phyloP scores from a whole-genome alignment of 2,329 filamentous ascomycete genomes.

The Diplodia mutila region DNA sequence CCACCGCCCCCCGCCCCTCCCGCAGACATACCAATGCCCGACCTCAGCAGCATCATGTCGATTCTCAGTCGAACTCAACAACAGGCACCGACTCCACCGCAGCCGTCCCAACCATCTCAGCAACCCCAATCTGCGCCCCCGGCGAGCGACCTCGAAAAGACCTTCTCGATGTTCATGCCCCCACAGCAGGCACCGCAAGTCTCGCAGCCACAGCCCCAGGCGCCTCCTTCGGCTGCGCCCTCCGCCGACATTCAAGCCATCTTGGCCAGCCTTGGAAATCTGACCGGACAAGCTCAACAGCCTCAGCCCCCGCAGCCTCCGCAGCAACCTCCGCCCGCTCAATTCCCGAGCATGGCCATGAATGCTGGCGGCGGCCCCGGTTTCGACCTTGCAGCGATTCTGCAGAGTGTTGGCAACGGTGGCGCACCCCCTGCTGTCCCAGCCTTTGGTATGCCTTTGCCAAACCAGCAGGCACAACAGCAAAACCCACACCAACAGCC shows the following conservation, averaged over 20 bases:
- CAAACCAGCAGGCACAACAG: slow-evolving; percentile 19
- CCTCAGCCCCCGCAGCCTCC: slow-evolving; percentile 24
- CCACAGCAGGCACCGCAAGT: slow-evolving; percentile 11
- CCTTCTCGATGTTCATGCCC: slow-evolving; percentile 26
- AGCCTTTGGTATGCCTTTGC: slow-evolving; percentile 15
- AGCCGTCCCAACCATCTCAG: slow-evolving; percentile 26
- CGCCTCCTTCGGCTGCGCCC: slow-evolving; percentile 26
- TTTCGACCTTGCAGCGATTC: slow-evolving; percentile 26
- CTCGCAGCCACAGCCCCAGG: slow-evolving; percentile 28
- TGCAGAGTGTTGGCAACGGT: slow-evolving; percentile 21
- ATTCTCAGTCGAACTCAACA: slow-evolving; percentile 25
- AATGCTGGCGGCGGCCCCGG: slow-evolving; percentile 25
- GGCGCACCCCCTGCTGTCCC: slow-evolving; percentile 19
- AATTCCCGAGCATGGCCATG: not conserved
- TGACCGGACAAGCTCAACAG: slow-evolving; percentile 29
- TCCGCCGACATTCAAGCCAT: slow-evolving; percentile 28
- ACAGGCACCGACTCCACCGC: slow-evolving; percentile 29
- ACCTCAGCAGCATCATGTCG: slow-evolving; percentile 20
- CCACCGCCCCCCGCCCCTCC: slow-evolving; percentile 25
- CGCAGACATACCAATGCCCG: slow-evolving; percentile 1
- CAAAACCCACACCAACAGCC: slow-evolving; percentile 6
- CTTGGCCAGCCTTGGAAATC: slow-evolving; percentile 33
- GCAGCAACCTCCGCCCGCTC: slow-evolving; percentile 12
- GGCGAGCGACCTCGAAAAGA: slow-evolving; percentile 25
- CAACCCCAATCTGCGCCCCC: slow-evolving; percentile 28